A percentile compares a stretch with the other conserved stretches of the same genome.
Conservation (phyloP, 2,329 filamentous ascomycete genomes). For the Pseudomassariella vexata region DNA sequence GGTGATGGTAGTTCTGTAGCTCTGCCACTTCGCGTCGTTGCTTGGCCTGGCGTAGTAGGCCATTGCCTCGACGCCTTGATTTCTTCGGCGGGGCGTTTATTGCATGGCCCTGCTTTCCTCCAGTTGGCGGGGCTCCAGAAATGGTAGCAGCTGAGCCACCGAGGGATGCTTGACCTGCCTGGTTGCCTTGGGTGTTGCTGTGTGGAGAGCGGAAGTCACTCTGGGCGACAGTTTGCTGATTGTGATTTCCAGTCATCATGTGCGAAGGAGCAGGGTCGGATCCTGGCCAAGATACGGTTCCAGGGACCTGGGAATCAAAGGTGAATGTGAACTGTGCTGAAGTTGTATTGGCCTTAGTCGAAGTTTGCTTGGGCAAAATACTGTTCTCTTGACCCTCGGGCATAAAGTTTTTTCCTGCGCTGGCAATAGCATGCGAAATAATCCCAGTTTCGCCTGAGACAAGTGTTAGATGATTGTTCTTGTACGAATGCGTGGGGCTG, state of each 20-base stretch:
- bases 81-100: slow-evolving; percentile 42
- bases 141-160: slow-evolving; percentile 11
- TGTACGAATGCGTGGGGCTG: not conserved
- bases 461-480: slow-evolving; percentile 3
- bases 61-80: slow-evolving; percentile 62
- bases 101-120: slow-evolving; percentile 17
- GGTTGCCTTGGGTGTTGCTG: slow-evolving; percentile 8
- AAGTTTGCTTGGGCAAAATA: slow-evolving; percentile 65
- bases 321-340: slow-evolving; percentile 93
- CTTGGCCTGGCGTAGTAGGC: slow-evolving; percentile 69
- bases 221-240: slow-evolving; percentile 13
- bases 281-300: slow-evolving; percentile 70
- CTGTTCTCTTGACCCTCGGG: slow-evolving; percentile 72
- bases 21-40: slow-evolving; percentile 73
- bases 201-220: slow-evolving; percentile 12
- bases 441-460: slow-evolving; percentile 59
- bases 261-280: slow-evolving; percentile 27
- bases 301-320: slow-evolving; percentile 83
- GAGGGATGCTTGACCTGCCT: slow-evolving; percentile 11
- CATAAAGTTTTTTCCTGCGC: slow-evolving; percentile 65
- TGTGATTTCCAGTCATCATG: slow-evolving; percentile 22
- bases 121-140: slow-evolving; percentile 5
- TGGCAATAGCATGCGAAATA: slow-evolving; percentile 88
- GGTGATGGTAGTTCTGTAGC: slow-evolving; percentile 69
- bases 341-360: slow-evolving; percentile 53